phyloP scores from a whole-genome alignment of 495 filamentous ascomycete species.

The Aspergillus steynii region DNA sequence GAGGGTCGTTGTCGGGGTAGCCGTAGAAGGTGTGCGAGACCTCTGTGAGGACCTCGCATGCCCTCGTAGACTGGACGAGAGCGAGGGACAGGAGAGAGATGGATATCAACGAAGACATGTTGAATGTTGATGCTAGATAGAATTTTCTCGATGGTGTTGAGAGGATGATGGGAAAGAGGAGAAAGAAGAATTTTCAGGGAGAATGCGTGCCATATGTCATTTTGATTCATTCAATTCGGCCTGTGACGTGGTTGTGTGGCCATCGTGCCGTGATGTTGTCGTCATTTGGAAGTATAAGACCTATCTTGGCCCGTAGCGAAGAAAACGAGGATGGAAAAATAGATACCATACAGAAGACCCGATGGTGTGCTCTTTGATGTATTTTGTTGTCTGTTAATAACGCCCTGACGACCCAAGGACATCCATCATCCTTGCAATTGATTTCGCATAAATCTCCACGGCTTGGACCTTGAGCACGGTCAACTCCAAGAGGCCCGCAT shows the following conservation, averaged over 20 bases:
- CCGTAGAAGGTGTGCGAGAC: constrained; percentile 34
- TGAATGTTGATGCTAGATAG: too few species aligned
- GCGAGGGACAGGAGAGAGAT: too few species aligned
- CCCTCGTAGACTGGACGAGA: too few species aligned
- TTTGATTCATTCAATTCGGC: neutral
- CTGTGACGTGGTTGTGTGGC: neutral
- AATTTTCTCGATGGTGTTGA: too few species aligned
- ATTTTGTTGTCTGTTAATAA: constrained; percentile 2
- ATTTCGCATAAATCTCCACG: constrained; percentile 61
- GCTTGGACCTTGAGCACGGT: constrained; percentile 64
- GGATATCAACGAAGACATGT: too few species aligned
- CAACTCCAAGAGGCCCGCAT: constrained; percentile 56
- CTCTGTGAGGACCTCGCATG: neutral
- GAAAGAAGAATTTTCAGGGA: too few species aligned
- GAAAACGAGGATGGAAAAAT: neutral
- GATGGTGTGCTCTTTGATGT: neutral
- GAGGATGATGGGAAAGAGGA: too few species aligned
- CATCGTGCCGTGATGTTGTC: neutral
- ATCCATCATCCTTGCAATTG: constrained; percentile 66
- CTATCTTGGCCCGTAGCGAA: too few species aligned
- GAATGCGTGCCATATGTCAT: neutral
- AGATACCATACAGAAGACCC: neutral
- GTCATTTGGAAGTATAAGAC: neutral
- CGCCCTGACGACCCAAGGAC: constrained; percentile 58
- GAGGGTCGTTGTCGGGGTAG: constrained; percentile 46